Evolutionary conservation across 768 basidiomycete species (phyloP).

Genomic region (Lactarius sp.): DNA sequence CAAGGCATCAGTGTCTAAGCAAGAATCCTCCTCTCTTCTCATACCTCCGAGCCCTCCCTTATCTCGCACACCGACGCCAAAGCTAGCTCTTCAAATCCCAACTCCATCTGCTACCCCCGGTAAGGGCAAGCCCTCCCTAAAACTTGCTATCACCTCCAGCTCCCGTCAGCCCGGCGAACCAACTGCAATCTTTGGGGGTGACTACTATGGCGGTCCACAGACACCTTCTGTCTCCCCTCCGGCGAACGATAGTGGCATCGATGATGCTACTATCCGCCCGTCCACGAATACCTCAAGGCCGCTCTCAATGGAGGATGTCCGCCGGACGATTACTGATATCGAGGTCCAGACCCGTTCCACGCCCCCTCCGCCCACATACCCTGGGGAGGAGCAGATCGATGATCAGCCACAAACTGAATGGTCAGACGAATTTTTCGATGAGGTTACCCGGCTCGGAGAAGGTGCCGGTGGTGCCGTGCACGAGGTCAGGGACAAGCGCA

Average conservation of each 20-base stretch:
- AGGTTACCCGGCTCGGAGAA: slow-evolving; percentile 77
- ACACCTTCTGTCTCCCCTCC: slow-evolving; percentile 22
- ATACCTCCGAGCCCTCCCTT: slow-evolving; percentile 23
- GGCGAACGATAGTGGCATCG: slow-evolving; percentile 33
- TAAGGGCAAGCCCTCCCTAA: slow-evolving; percentile 26
- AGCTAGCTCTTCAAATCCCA: slow-evolving; percentile 34
- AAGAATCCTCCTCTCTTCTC: slow-evolving; percentile 16
- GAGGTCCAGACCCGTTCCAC: slow-evolving; percentile 36
- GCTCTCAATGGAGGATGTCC: slow-evolving; percentile 27
- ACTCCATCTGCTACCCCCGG: slow-evolving; percentile 18
- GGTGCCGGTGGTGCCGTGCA: slow-evolving; percentile 96
- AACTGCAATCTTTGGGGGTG: slow-evolving; percentile 13
- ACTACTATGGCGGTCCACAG: slow-evolving; percentile 26
- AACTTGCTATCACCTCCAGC: slow-evolving; percentile 20
- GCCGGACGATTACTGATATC: slow-evolving; percentile 27
- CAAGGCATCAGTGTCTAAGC: slow-evolving; percentile 31
- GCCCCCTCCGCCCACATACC: slow-evolving; percentile 30
- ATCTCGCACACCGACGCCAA: slow-evolving; percentile 29
- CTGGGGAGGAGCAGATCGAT: slow-evolving; percentile 32
- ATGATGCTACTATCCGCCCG: slow-evolving; percentile 42
- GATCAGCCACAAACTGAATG: slow-evolving; percentile 41
- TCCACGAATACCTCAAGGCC: slow-evolving; percentile 23
- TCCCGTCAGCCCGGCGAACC: slow-evolving; percentile 9
- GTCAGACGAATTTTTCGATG: slow-evolving; percentile 71
- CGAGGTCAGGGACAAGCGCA: slow-evolving; percentile 83